phyloP scores from a whole-genome alignment of 495 filamentous ascomycete species.

The Emericellopsis terricola region DNA sequence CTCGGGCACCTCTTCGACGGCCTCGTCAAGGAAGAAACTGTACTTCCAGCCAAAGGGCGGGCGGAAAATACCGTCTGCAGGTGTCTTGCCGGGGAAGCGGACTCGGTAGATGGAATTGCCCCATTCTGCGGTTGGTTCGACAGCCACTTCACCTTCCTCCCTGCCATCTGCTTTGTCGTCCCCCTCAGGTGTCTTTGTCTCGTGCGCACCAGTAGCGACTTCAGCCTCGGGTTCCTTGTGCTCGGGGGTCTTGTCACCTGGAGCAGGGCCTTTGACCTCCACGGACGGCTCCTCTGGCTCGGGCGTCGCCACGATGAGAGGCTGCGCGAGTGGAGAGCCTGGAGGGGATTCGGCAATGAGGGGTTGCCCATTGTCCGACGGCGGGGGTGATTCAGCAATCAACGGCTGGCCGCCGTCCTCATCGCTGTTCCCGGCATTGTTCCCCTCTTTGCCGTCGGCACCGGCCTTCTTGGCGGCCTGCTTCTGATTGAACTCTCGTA shows the following conservation, averaged over 20 bases:
- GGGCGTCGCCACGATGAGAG: too few species aligned
- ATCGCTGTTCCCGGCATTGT: slow-evolving; percentile 8
- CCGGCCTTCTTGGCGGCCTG: slow-evolving; percentile 33
- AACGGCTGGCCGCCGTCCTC: slow-evolving; percentile 6
- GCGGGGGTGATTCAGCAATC: slow-evolving; percentile 8
- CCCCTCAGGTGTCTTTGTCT: background rate
- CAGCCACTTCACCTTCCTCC: slow-evolving; percentile 27
- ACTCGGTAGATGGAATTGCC: slow-evolving; percentile 86
- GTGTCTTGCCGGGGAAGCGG: slow-evolving; percentile 63
- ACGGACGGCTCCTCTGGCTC: background rate
- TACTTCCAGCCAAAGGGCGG: slow-evolving; percentile 97
- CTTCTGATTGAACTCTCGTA: slow-evolving; percentile 40
- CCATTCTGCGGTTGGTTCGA: slow-evolving; percentile 52
- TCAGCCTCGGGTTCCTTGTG: background rate
- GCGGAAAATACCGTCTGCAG: slow-evolving; percentile 66
- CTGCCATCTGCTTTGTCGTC: slow-evolving; percentile 24
- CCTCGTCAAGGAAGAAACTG: slow-evolving; percentile 86
- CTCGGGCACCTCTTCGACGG: slow-evolving; percentile 89
- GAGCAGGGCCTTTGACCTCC: too few species aligned
- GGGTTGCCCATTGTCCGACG: too few species aligned
- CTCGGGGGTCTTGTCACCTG: slow-evolving; percentile 1
- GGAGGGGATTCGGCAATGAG: too few species aligned
- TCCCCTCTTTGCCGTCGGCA: slow-evolving; percentile 19
- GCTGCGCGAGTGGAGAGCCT: too few species aligned
- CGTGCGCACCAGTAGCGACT: slow-evolving; percentile 1